phyloP scores from a whole-genome alignment of 1,139 yeast genomes.

The Spathaspora sp. region DNA sequence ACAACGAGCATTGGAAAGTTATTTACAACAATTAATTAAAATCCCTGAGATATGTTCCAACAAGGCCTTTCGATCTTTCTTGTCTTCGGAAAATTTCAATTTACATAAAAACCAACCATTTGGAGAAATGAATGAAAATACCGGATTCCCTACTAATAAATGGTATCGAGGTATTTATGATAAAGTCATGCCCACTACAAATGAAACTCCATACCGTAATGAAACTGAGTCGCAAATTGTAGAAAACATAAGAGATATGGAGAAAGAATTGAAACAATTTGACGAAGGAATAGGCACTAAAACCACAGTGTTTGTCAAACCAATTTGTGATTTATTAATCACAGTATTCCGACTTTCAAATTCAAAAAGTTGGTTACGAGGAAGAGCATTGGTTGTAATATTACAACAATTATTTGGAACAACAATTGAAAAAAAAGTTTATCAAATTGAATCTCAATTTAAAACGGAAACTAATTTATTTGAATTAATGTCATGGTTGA shows the following conservation, averaged over 20 bases:
- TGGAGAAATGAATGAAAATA: conserved; percentile 19
- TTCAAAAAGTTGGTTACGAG: conserved; percentile 76
- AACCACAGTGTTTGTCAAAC: conserved; percentile 58
- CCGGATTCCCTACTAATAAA: conserved; percentile 42
- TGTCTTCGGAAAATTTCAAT: conserved; percentile 69
- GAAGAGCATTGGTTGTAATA: conserved; percentile 77
- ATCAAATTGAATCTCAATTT: conserved; percentile 34
- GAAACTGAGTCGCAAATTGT: conserved; percentile 15
- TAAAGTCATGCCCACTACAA: conserved; percentile 7
- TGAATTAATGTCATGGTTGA: conserved; percentile 42
- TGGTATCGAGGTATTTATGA: conserved; percentile 45
- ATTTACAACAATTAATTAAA: conserved; percentile 55
- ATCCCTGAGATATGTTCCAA: conserved; percentile 74
- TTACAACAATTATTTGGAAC: conserved; percentile 87
- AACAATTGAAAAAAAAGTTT: conserved; percentile 73
- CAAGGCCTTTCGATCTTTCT: conserved; percentile 68
- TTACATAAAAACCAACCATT: conserved; percentile 33
- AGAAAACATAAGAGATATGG: conserved; percentile 42
- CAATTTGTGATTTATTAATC: conserved; percentile 75
- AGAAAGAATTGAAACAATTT: conserved; percentile 38
- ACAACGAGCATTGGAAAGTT: conserved; percentile 58
- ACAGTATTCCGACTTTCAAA: conserved; percentile 67
- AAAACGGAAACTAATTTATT: conserved; percentile 51
- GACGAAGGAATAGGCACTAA: conserved; percentile 28
- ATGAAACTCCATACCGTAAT: neutral